Evolutionary conservation across 805 yeast genomes (phyloP).

Genomic region (Monosporozyma solicola): DNA sequence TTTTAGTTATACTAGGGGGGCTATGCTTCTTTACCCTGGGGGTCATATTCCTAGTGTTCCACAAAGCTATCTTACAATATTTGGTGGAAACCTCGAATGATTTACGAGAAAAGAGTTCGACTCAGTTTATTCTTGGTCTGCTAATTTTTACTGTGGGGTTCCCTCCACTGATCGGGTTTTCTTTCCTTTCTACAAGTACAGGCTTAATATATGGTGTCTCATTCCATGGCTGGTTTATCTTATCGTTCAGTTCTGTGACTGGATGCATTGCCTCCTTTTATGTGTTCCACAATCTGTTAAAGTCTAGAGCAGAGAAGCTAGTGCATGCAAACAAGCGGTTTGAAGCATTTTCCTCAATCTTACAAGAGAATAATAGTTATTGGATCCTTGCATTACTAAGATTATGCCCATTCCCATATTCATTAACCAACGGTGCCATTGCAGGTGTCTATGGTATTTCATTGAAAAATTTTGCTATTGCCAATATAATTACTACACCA

Average conservation of each 20-base stretch:
- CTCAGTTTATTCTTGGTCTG: constrained; percentile 40
- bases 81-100: constrained; percentile 38
- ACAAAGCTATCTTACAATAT: constrained; percentile 20
- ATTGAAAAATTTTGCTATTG: constrained; percentile 51
- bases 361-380: constrained; percentile 62
- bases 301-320: constrained; percentile 48
- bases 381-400: constrained; percentile 62
- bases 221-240: constrained; percentile 63
- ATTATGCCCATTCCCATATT: constrained; percentile 88
- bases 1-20: constrained; percentile 9
- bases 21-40: constrained; percentile 11
- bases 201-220: constrained; percentile 83
- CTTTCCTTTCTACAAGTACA: constrained; percentile 51
- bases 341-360: constrained; percentile 62
- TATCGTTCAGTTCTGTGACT: constrained; percentile 56
- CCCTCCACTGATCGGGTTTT: constrained; percentile 86
- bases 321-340: constrained; percentile 55
- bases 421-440: constrained; percentile 84
- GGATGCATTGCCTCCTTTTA: constrained; percentile 76
- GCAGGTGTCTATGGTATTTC: constrained; percentile 78
- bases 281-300: constrained; percentile 51
- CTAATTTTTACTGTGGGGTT: constrained; percentile 63
- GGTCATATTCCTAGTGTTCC: constrained; percentile 19
- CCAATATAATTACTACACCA: constrained; percentile 72
- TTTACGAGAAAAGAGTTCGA: constrained; percentile 34